Evolutionary conservation across 1,284 basidiomycete species (phyloP), one percentile per base, ranked within the genome.

Genomic region (Tetrapyrgos nigripes): DNA sequence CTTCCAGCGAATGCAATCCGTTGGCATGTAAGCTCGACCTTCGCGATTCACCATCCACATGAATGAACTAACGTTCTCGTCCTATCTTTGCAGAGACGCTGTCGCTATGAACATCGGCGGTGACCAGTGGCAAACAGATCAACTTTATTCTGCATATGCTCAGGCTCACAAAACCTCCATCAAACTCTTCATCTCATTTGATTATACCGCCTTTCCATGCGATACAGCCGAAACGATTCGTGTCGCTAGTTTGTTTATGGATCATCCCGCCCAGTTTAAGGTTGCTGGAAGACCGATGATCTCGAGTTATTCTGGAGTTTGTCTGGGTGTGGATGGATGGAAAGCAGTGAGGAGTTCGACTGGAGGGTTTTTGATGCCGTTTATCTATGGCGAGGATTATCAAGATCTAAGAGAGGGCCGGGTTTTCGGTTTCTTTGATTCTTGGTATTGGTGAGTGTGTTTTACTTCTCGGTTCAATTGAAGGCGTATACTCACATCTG

Each of bases 181-280:
- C n/a, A n/a, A n/a, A n/a, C n/a, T 81, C n/a, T 80, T 80, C 66
- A 66, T 79, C 52, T 80, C 79, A 1, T 77, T 79, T 63, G 79
- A 80, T 66, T 76, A 80, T 54, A 76, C 75, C 3, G 76, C 70
- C 21, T 72, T 79, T 64, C 58, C 66, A 0, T 80, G 79, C 62
- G 61, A 71, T 60, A 57, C 76, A 4, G 50, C 58, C 31, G 67
- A 73, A 55, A 62, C 77, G 37, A 73, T 79, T 23, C 48, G 59
- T 3, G 69, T 71, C 28, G 71, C 75, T 37, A 74, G 74, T 23
- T 62, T 67, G 17, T 78, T 74, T 13, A 28, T 28, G n/a, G 31
- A 54, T 50, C 73, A 78, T 57, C 71, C 73, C 3, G 73, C 65
- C 43, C 79, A 81, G 60, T 80, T 81, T 66, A 74, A 67, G 35